Conservation (phyloP, 805 yeast genomes). For the Candida hungchunana region DNA sequence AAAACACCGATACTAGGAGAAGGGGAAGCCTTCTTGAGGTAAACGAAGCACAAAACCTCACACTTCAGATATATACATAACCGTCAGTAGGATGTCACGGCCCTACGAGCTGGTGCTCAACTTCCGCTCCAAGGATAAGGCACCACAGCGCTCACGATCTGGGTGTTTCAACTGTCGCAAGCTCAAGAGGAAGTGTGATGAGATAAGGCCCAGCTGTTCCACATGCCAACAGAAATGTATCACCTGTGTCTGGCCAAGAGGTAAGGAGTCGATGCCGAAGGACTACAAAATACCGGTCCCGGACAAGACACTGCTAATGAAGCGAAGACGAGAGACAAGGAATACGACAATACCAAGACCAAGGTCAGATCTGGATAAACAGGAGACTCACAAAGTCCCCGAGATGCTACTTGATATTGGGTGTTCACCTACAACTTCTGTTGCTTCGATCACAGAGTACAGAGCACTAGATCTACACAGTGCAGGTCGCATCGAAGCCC, state of each 20-base stretch:
- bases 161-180: constrained; percentile 38
- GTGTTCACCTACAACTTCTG: neutral
- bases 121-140: constrained; percentile 7
- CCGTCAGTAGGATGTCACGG: neutral
- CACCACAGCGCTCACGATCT: constrained; percentile 6
- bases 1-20: too few species aligned
- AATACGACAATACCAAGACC: too few species aligned
- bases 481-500: constrained; percentile 2
- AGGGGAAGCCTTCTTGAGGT: too few species aligned
- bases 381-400: too few species aligned
- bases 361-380: too few species aligned
- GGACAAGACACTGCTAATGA: constrained; percentile 1
- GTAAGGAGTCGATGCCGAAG: constrained; percentile 17
- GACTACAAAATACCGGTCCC: constrained; percentile 17
- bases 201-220: constrained; percentile 37
- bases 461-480: constrained; percentile 3
- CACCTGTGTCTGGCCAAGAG: constrained; percentile 27
- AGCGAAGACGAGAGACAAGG: constrained; percentile 3
- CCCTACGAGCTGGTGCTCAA: constrained; percentile 11
- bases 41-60: neutral
- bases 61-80: neutral
- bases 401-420: too few species aligned
- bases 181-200: constrained; percentile 64
- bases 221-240: constrained; percentile 36
- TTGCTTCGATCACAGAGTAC: neutral